Base-by-base conservation (phyloP, 495 filamentous ascomycete genomes). In the Apiosordaria backusii region DNA sequence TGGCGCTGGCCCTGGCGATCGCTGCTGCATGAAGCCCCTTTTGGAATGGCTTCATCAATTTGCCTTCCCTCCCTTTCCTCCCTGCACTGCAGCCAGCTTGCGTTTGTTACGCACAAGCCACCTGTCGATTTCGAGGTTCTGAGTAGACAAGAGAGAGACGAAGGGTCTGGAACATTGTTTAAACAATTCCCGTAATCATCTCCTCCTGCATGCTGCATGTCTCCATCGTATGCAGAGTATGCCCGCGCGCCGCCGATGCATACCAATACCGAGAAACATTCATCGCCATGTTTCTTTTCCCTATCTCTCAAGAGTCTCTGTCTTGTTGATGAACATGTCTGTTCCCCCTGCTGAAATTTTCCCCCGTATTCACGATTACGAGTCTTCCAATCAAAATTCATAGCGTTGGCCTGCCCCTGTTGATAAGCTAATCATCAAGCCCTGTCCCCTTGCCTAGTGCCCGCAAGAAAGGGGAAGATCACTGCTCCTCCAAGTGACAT, bases 1-100 rank as follows among this genome's bases (percentile, higher is more conserved):
- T 21, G 52, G n/a, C 10, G 52, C n/a, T 55, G 52, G 52, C 52
- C 52, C 52, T 55, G 52, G 52, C 52, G 52, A 55, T 55, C 52
- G 52, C 52, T 55, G 35, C 35, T 45, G 35, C 35, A 45, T 7
- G 35, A 45, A 13, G 35, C 35, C 16, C 35, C 9, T 45, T 45
- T 45, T 0, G 35, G 35, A 45, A 45, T 45, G 35, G 35, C 35
- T 45, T 45, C 35, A 45, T 13, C 35, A 45, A 45, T 45, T 45
- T 45, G 35, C 35, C 35, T 45, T 45, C n/a, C n/a, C n/a, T 45
- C 16, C 16, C 9, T 45, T 13, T 13, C 9, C 35, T 45, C 9
- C 35, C 35, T 45, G 35, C 35, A 45, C n/a, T n/a, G n/a, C n/a
- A n/a, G n/a, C n/a, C n/a, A n/a, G n/a, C n/a, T n/a, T n/a, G n/a